Evolutionary conservation across 306 rosid genomes (phyloP).

Genomic region (Trifolium fragiferum): DNA sequence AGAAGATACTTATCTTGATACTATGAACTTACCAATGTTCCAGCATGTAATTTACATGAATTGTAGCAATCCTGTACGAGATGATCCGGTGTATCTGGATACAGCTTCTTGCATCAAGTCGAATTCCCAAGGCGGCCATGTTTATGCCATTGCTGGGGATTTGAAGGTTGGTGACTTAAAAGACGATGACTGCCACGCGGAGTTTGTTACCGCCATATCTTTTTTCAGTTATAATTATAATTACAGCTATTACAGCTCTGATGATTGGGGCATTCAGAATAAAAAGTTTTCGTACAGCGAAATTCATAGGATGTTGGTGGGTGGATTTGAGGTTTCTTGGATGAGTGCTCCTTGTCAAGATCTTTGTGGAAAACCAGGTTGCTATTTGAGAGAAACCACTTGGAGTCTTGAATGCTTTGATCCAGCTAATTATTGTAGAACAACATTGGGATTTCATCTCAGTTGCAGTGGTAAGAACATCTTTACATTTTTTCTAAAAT

Average conservation of each 20-base stretch:
- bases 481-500: not conserved
- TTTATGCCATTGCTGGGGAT: conserved; percentile 31
- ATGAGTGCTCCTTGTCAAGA: not conserved
- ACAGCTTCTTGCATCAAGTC: conserved; percentile 10
- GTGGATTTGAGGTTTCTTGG: conserved; percentile 41
- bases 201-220: not conserved
- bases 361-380: not conserved
- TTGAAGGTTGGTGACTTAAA: not conserved
- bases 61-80: conserved; percentile 4
- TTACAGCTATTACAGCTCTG: too few species aligned
- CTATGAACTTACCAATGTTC: not conserved
- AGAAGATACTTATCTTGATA: not conserved
- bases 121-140: not conserved
- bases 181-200: not conserved
- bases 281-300: not conserved
- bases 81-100: not conserved
- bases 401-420: not conserved
- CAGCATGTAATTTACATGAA: conserved; percentile 29
- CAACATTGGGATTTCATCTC: conserved; percentile 16
- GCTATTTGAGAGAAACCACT: not conserved
- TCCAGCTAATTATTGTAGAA: not conserved
- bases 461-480: conserved; percentile 9
- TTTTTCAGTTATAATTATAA: too few species aligned
- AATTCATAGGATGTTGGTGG: conserved; percentile 8
- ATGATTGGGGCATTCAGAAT: not conserved